phyloP scores from a whole-genome alignment of 768 basidiomycete species.

The Leccinellum luteum region DNA sequence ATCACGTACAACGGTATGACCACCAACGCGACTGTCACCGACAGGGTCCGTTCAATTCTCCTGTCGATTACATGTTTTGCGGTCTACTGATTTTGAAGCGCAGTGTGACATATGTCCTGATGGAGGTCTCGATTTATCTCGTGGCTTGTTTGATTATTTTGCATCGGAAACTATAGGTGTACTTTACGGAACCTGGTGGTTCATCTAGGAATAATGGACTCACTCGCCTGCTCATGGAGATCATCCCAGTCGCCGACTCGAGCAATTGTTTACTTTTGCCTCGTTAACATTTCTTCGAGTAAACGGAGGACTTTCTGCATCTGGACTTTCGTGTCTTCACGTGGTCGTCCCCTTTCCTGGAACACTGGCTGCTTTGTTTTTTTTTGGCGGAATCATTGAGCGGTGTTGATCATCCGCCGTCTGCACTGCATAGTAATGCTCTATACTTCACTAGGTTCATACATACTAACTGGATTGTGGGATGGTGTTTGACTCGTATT shows the following conservation, averaged over 20 bases:
- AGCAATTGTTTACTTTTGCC: not conserved
- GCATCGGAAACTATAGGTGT: conserved; percentile 48
- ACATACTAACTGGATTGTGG: not conserved
- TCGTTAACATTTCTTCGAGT: not conserved
- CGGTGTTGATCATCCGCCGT: not conserved
- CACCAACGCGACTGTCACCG: conserved; percentile 52
- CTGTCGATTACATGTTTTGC: not conserved
- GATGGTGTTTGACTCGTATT: not conserved
- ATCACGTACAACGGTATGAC: conserved; percentile 57
- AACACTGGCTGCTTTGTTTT: not conserved
- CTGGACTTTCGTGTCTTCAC: conserved; percentile 10
- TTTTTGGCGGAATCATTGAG: not conserved
- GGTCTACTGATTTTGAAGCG: not conserved
- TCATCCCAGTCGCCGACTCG: not conserved
- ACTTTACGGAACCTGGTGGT: conserved; percentile 59
- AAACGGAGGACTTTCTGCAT: not conserved
- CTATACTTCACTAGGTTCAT: not conserved
- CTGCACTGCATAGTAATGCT: not conserved
- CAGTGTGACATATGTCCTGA: conserved; percentile 67
- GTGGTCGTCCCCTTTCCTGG: not conserved
- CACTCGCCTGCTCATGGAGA: not conserved
- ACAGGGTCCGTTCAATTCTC: conserved; percentile 44
- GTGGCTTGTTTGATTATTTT: conserved; percentile 63
- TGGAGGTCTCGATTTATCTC: conserved; percentile 65
- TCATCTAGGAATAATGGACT: conserved; percentile 30